Evolutionary conservation across 352 stramenopile genomes (phyloP), one percentile per base, ranked within the genome.

Genomic region (Globisporangium paddicum): DNA sequence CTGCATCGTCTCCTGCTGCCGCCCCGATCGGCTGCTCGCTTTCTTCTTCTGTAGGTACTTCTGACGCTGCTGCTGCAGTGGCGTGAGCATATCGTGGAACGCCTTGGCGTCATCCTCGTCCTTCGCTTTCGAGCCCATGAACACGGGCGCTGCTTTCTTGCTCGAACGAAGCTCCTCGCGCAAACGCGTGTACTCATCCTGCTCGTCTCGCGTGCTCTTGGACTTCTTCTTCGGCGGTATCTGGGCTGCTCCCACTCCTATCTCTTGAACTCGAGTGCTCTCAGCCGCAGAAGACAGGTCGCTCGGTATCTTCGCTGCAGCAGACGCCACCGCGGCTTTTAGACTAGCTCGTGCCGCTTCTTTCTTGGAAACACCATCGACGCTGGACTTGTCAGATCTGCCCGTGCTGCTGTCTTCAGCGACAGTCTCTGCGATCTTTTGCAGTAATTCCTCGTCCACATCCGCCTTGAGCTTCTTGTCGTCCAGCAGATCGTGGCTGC

Each of bases 41-140:
- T 88, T 87, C 52, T 89, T 91, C 25, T 74, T 62, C 60, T 83
- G 71, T 34, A 90, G 46, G 45, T 82, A 89, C 63, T 90, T 90
- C 58, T 80, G 71, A 4, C 85, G 78, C 41, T 89, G 79, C 45
- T 90, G 77, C 53, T 93, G 83, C 38, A 91, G 60, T 10, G 83
- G 83, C 21, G 81, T 90, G 16, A 93, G 62, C 73, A 91, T 87
- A 35, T 93, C 76, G 45, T 87, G 70, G 26, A 72, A 77, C 2
- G 79, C 73, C 28, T 79, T 73, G 3, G 74, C 77, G 11, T 72
- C 66, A 5, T 91, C 75, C 47, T 77, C 68, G 26, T 83, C 75
- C 21, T 82, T 79, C 3, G 80, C 72, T 59, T 89, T 83, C 21
- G 77, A 64, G 1, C 78, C 78, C 58, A 87, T 73, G 13, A 86